phyloP scores from a whole-genome alignment of 1,139 yeast species.

The Pichia sp. region DNA sequence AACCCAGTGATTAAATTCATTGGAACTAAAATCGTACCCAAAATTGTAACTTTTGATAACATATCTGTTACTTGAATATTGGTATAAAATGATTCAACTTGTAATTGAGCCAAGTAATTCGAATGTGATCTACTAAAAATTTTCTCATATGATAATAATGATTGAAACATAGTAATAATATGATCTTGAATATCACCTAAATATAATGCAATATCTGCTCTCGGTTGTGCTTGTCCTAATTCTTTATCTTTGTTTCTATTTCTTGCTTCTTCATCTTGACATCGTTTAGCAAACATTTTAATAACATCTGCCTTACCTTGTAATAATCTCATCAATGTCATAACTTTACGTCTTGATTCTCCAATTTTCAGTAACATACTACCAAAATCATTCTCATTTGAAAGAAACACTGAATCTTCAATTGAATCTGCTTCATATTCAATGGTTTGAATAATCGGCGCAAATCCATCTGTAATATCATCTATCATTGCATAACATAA shows the following conservation, averaged over 20 bases:
- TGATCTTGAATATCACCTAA: slow-evolving; percentile 98
- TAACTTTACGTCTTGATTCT: slow-evolving; percentile 80
- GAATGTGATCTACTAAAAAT: slow-evolving; percentile 88
- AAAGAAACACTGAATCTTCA: slow-evolving; percentile 73
- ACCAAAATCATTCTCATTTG: slow-evolving; percentile 59
- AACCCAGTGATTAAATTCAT: slow-evolving; percentile 85
- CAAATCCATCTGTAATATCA: slow-evolving; percentile 90
- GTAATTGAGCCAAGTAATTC: slow-evolving; percentile 87
- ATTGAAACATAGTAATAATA: slow-evolving; percentile 92
- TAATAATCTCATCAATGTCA: slow-evolving; percentile 84
- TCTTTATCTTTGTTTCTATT: slow-evolving; percentile 5
- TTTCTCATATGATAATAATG: slow-evolving; percentile 82
- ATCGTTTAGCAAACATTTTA: slow-evolving; percentile 93
- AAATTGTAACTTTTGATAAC: slow-evolving; percentile 79
- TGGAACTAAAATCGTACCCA: slow-evolving; percentile 89
- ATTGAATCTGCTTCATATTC: slow-evolving; percentile 90
- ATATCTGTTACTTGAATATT: slow-evolving; percentile 80
- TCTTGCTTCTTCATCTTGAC: slow-evolving; percentile 59
- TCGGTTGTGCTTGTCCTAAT: slow-evolving; percentile 46
- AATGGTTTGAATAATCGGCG: slow-evolving; percentile 79
- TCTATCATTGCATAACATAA: slow-evolving; percentile 87
- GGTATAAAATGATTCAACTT: slow-evolving; percentile 83
- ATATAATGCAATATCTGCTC: slow-evolving; percentile 80
- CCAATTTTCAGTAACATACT: slow-evolving; percentile 77
- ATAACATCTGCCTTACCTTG: slow-evolving; percentile 97